Evolutionary conservation across 441 rosid genomes (phyloP), one percentile per base, ranked within the genome.

Genomic region (Eruca vesicaria): DNA sequence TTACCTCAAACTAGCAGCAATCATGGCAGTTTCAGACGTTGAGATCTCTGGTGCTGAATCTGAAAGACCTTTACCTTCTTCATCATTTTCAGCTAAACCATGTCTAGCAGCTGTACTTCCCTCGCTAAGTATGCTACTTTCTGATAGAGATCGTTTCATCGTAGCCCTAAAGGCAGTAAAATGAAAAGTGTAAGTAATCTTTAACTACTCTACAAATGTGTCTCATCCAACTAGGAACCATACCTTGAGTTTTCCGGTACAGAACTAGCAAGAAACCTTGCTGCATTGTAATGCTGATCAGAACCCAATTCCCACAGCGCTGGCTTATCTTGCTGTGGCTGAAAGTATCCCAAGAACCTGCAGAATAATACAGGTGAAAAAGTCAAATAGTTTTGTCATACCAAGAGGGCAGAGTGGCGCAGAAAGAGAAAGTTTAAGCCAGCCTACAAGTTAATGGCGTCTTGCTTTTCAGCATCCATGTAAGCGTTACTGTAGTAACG

Each of bases 321-420:
- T 35, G 98, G 95, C 79, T 86, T 96, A 76, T 90, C 94, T 73
- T 81, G 82, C 63, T 96, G 97, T 38, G 98, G 98, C 83, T 88
- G 98, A 78, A 94, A 96, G 82, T 96, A 87, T 65, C 99, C 99
- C 80, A 96, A 84, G 77, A 96, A 95, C 80, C 99, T 95, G 92
- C 58, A 78, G 57, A 61, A 36, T 53, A 18, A 56, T 67, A 77
- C 33, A 7, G 23, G 19, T 60, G 45, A 61, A 10, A n/a, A 15
- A 53, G 57, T 75, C 59, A 69, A 15, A 73, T n/a, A n/a, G n/a
- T n/a, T n/a, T n/a, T n/a, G n/a, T 63, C 52, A 53, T 23, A 56
- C 41, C 55, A 55, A n/a, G 53, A 74, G 63, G 19, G 33, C 38
- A 72, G 50, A 58, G 35, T 9, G 70, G 35, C 21, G 18, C 16